Conservation (phyloP, 768 basidiomycete genomes). For the Trichaptum fuscoviolaceum region DNA sequence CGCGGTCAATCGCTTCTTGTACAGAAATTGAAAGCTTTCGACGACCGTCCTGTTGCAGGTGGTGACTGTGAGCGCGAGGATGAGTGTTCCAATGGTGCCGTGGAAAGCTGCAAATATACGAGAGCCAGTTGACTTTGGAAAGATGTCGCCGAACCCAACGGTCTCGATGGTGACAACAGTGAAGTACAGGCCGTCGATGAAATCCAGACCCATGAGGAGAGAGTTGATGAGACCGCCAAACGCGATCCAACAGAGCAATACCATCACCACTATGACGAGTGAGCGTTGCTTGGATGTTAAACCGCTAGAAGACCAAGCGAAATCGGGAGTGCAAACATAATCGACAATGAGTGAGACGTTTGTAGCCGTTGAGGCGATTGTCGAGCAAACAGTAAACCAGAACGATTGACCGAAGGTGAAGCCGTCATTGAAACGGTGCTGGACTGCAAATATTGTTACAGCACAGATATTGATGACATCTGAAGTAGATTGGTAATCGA, state of each 20-base stretch:
- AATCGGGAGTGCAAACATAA: conserved; percentile 51
- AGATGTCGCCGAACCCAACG: conserved; percentile 74
- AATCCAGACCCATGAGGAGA: conserved; percentile 45
- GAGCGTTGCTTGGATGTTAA: conserved; percentile 75
- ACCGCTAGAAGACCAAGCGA: conserved; percentile 64
- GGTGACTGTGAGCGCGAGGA: conserved; percentile 56
- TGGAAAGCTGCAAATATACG: conserved; percentile 60
- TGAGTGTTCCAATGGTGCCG: conserved; percentile 55
- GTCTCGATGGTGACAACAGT: conserved; percentile 70
- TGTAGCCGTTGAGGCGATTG: conserved; percentile 55
- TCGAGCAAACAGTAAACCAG: conserved; percentile 53
- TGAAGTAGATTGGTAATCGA: conserved; percentile 19
- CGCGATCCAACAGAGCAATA: conserved; percentile 67
- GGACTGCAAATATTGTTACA: conserved; percentile 56
- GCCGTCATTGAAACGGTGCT: conserved; percentile 55
- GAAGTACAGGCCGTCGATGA: conserved; percentile 76
- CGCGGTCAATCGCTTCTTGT: conserved; percentile 46
- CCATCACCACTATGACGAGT: conserved; percentile 73
- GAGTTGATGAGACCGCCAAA: conserved; percentile 62
- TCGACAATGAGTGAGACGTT: conserved; percentile 68
- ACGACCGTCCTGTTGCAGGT: conserved; percentile 66
- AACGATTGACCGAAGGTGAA: conserved; percentile 52
- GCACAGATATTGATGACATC: conserved; percentile 65
- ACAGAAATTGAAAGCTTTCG: conserved; percentile 65
- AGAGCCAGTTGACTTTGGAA: conserved; percentile 42